Base-by-base conservation (phyloP, 257 asterid genomes). In the Solanum megistacrolobum region DNA sequence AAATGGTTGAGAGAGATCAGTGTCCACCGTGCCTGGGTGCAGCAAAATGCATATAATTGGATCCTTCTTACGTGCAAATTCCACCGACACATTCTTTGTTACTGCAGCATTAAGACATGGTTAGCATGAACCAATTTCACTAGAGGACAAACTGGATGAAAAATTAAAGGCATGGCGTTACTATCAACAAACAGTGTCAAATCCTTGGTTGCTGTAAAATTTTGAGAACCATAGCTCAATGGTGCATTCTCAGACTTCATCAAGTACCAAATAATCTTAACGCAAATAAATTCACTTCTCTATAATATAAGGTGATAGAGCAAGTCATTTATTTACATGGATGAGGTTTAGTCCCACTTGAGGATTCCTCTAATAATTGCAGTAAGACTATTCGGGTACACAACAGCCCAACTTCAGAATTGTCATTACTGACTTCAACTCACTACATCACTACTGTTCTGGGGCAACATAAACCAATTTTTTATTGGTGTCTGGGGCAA, bases 11-110 rank as follows among this genome's bases (percentile, higher is more conserved):
- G 99, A 97, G 71, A 97, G 91, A 91, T 96, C 99, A 25, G 99
- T 97, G 86, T 97, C 98, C 16, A 97, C 99, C 0, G 99, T 97
- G 88, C 99, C 99, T 5, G 99, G 99, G 91, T 97, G 99, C 94
- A 97, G 78, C 91, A 97, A 92, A 35, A 97, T 91, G 92, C 99
- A 95, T 88, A 92, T 79, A 85, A 97, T 91, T 12, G 98, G 99
- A 90, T 94, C 98, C 88, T 92, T 95, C 92, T 89, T 96, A 52
- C 93, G 94, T 3, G 94, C 95, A 62, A 96, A 92, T 89, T 97
- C 99, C 89, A 96, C 94, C 0, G 98, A 90, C 21, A 89, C 91
- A 2, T 90, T 93, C 94, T 94, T 96, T 41, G 93, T 94, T 94
- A 97, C 99, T 97, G 91, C 94, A 91, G 20, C 8, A 65, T 71